Conservation (phyloP, 2,329 filamentous ascomycete species). For the Arachnopeziza araneosa region DNA sequence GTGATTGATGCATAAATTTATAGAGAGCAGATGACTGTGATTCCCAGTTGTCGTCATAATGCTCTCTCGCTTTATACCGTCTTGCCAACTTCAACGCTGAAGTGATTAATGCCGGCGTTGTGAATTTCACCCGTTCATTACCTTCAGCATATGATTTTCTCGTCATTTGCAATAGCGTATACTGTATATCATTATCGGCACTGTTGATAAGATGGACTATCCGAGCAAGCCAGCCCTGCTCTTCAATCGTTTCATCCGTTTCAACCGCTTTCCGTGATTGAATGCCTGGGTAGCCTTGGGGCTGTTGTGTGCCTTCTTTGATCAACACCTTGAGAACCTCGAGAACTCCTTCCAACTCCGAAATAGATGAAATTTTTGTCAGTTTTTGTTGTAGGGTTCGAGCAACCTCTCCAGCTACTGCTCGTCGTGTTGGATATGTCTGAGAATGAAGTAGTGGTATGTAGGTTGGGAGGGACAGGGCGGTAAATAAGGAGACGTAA, state of each 20-base stretch:
- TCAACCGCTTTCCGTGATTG: slow-evolving; percentile 73
- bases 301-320: slow-evolving; percentile 81
- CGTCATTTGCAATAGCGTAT: slow-evolving; percentile 83
- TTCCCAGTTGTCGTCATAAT: slow-evolving; percentile 72
- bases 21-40: slow-evolving; percentile 75
- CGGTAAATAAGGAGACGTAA: slow-evolving; percentile 94
- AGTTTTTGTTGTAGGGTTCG: slow-evolving; percentile 77
- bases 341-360: slow-evolving; percentile 82
- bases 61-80: slow-evolving; percentile 83
- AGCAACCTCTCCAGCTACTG: slow-evolving; percentile 84
- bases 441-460: slow-evolving; percentile 86
- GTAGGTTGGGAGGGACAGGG: slow-evolving; percentile 85
- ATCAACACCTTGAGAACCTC: slow-evolving; percentile 87
- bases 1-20: slow-evolving; percentile 88
- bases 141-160: slow-evolving; percentile 85
- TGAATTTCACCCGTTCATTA: slow-evolving; percentile 93
- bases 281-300: slow-evolving; percentile 77
- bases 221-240: slow-evolving; percentile 93
- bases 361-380: slow-evolving; percentile 69
- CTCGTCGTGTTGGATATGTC: slow-evolving; percentile 84
- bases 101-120: slow-evolving; percentile 87
- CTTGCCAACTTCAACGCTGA: slow-evolving; percentile 84
- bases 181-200: slow-evolving; percentile 86
- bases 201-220: slow-evolving; percentile 83
- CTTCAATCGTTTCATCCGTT: slow-evolving; percentile 95